Evolutionary conservation across 176 grass and related monocot genomes (phyloP).

Genomic region (Oryza meridionalis): DNA sequence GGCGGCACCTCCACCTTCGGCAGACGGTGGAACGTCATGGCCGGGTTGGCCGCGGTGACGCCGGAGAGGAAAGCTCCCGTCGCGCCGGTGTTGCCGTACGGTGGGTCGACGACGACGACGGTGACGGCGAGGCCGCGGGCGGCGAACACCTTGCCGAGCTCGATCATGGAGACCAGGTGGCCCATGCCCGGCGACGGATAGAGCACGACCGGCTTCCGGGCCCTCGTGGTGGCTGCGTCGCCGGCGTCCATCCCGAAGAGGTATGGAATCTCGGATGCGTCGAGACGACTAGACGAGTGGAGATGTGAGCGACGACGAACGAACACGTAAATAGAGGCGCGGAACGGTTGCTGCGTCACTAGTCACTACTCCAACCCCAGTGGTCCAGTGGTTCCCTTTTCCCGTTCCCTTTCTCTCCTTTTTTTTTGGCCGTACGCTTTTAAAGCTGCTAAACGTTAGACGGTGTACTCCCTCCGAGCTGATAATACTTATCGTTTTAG

Average conservation of each 20-base stretch:
- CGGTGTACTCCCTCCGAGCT: no score
- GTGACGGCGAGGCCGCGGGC: conserved; percentile 48
- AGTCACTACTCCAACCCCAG: not conserved
- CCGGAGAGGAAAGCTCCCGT: conserved; percentile 49
- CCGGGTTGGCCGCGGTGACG: conserved; percentile 54
- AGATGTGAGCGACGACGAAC: not conserved
- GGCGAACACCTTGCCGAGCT: conserved; percentile 58
- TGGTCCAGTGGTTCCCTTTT: no score
- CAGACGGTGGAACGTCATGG: conserved; percentile 54
- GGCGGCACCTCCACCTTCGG: conserved; percentile 34
- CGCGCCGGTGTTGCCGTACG: conserved; percentile 48
- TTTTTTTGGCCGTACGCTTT: no score
- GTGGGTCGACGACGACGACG: conserved; percentile 60
- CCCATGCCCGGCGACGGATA: conserved; percentile 72
- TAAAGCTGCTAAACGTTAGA: no score
- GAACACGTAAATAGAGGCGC: not conserved
- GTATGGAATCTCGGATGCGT: not conserved
- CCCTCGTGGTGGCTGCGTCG: not conserved
- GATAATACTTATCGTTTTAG: no score
- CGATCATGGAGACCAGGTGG: conserved; percentile 83
- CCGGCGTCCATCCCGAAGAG: not conserved
- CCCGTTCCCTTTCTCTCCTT: no score
- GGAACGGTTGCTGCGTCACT: not conserved
- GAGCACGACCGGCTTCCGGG: conserved; percentile 51
- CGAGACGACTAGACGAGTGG: not conserved